A percentile compares a stretch with the other conserved stretches of the same genome.
These are phyloP conservation scores for Fusarium floridanum DNA, from an alignment of 2,329 filamentous ascomycete genomes.

Conservation along the genomic window DNA sequence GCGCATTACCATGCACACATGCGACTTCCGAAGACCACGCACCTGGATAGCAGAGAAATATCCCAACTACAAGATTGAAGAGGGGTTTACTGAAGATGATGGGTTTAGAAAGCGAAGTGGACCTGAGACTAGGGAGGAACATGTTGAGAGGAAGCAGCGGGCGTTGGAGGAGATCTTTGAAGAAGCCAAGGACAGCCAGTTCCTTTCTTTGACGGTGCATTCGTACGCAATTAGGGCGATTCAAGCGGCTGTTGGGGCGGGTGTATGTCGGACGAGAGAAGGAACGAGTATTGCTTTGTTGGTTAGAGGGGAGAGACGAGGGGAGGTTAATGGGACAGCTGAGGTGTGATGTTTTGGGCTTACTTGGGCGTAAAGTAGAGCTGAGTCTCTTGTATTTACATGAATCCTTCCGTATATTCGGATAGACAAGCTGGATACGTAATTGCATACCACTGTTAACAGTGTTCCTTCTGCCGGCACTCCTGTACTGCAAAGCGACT, in stretches of 20 bases:
- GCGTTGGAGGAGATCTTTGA: constrained; percentile 63
- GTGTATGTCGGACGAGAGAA: constrained; percentile 61
- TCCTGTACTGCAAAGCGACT: background rate
- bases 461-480: background rate
- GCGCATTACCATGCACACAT: constrained; percentile 71
- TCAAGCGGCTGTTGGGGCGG: constrained; percentile 57
- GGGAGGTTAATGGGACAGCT: background rate
- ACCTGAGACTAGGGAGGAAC: constrained; percentile 63
- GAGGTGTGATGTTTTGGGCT: background rate
- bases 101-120: constrained; percentile 61
- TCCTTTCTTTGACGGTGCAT: constrained; percentile 66
- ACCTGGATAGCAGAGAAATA: constrained; percentile 63
- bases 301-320: constrained; percentile 58
- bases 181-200: constrained; percentile 50
- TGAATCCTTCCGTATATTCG: background rate
- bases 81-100: constrained; percentile 68
- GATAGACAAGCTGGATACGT: background rate
- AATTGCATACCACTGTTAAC: background rate
- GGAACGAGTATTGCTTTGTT: constrained; percentile 68
- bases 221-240: constrained; percentile 61
- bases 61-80: constrained; percentile 65
- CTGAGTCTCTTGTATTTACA: background rate
- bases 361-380: background rate
- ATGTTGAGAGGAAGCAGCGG: constrained; percentile 57
- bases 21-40: constrained; percentile 66